Evolutionary conservation across 306 rosid species (phyloP).

Genomic region (Betula pendula): DNA sequence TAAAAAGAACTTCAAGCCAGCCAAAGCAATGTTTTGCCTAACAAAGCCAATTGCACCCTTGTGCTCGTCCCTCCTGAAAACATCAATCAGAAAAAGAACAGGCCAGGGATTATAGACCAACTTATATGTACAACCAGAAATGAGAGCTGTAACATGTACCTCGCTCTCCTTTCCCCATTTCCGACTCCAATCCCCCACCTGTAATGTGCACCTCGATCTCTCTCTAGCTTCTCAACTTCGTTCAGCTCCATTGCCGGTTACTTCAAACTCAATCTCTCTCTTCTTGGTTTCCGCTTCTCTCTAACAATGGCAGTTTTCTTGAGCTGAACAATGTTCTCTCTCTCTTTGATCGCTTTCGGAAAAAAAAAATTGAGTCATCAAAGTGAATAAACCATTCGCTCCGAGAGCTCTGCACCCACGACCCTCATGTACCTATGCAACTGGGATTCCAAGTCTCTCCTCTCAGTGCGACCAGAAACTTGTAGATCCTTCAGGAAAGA

Average conservation of each 20-base stretch:
- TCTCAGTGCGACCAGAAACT: constrained; percentile 36
- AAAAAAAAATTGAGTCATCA: constrained; percentile 30
- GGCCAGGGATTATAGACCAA: too few species aligned
- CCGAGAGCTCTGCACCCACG: constrained; percentile 68
- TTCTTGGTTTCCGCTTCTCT: constrained; percentile 27
- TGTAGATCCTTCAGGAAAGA: constrained; percentile 53
- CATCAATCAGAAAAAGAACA: too few species aligned
- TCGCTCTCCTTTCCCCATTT: constrained; percentile 42
- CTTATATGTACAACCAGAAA: neutral
- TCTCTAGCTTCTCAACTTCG: neutral
- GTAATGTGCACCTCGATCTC: constrained; percentile 31
- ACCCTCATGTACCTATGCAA: constrained; percentile 62
- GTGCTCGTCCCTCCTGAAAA: too few species aligned
- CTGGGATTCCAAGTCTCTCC: constrained; percentile 59
- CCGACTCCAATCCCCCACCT: constrained; percentile 27
- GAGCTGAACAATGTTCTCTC: neutral
- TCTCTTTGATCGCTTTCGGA: neutral
- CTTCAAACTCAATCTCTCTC: constrained; percentile 22
- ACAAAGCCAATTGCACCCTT: too few species aligned
- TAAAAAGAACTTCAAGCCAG: too few species aligned
- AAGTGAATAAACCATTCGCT: constrained; percentile 62
- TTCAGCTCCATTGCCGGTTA: constrained; percentile 15
- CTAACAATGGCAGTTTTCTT: constrained; percentile 36
- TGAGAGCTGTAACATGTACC: too few species aligned
- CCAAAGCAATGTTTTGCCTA: too few species aligned